phyloP scores from a whole-genome alignment of 257 asterid genomes.

The Solanum appendiculatum region DNA sequence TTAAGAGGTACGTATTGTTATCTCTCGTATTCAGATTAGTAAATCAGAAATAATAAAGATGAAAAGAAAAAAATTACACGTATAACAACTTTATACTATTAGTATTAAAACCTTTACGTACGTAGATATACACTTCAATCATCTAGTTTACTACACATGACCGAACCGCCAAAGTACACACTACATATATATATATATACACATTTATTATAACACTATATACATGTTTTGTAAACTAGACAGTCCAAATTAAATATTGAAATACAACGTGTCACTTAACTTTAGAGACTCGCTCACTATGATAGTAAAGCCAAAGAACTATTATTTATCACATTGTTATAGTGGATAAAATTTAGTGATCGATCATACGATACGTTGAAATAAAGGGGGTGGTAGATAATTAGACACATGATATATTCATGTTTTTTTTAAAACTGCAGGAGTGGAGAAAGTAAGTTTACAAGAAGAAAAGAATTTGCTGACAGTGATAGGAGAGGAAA shows the following conservation, averaged over 20 bases:
- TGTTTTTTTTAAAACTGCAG: constrained; percentile 2
- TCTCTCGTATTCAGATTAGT: too few species aligned
- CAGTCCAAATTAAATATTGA: not conserved
- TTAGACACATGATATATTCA: not conserved
- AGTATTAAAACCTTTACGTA: too few species aligned
- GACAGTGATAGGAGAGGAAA: constrained; percentile 46
- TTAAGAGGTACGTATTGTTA: too few species aligned
- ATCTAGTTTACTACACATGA: too few species aligned
- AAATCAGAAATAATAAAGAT: too few species aligned
- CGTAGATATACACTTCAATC: too few species aligned
- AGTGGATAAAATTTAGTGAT: not conserved
- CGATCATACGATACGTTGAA: not conserved
- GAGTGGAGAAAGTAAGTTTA: constrained; percentile 37
- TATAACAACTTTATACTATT: too few species aligned
- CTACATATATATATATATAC: not conserved
- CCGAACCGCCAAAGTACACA: too few species aligned
- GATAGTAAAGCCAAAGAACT: not conserved
- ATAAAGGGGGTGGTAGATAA: not conserved
- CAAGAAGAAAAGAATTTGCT: constrained; percentile 33
- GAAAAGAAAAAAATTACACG: too few species aligned
- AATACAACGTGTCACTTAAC: not conserved
- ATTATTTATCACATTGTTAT: not conserved
- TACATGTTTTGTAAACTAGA: not conserved
- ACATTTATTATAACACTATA: too few species aligned
- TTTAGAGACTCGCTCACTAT: not conserved